Conservation (phyloP, 2,329 filamentous ascomycete species). For the Diaporthe caulivora region DNA sequence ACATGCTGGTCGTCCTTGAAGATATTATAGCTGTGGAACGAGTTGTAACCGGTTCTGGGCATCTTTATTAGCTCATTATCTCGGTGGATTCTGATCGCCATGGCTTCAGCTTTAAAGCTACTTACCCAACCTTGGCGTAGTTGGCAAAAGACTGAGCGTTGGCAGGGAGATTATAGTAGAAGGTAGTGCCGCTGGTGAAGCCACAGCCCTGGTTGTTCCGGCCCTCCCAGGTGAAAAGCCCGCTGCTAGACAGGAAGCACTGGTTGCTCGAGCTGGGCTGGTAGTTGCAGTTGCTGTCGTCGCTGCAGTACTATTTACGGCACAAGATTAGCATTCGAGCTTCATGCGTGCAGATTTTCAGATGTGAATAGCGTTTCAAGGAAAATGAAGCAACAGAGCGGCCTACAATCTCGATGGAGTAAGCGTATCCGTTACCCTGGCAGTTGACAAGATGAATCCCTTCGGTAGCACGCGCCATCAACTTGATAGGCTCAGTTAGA, state of each 20-base stretch:
- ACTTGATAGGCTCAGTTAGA: neutral
- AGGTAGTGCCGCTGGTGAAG: neutral
- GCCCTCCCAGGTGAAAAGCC: neutral
- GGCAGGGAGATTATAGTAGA: neutral
- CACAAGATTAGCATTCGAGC: neutral
- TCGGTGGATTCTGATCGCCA: no score
- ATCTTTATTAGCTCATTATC: neutral
- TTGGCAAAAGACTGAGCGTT: neutral
- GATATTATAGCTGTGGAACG: conserved; percentile 4
- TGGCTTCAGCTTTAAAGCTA: neutral
- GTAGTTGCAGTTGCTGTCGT: conserved; percentile 20
- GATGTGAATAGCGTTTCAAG: no score
- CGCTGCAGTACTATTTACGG: conserved; percentile 4
- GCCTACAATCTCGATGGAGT: conserved; percentile 18
- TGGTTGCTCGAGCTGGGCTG: conserved; percentile 9
- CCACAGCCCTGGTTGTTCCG: conserved; percentile 2
- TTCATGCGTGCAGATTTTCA: no score
- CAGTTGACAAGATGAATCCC: conserved; percentile 11
- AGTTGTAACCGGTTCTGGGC: neutral
- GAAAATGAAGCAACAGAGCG: neutral
- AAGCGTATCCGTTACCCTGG: neutral
- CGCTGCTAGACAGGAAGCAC: neutral
- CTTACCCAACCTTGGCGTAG: conserved; percentile 4
- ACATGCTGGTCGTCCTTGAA: neutral
- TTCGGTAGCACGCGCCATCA: neutral